phyloP scores from a whole-genome alignment of 495 filamentous ascomycete genomes.

The Daldinia vernicosa region DNA sequence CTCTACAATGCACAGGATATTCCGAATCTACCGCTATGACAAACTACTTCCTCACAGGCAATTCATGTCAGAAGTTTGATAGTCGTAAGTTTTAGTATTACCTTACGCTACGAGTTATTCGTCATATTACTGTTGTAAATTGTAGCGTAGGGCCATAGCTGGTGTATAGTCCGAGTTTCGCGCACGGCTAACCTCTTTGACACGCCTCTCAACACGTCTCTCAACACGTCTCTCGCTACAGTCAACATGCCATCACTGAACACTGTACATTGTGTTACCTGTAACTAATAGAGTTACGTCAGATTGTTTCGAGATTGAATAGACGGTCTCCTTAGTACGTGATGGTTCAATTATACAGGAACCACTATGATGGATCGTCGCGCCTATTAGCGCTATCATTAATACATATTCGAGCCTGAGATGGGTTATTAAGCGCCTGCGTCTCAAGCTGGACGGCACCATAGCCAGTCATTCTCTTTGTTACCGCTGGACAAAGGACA shows the following conservation, averaged over 20 bases:
- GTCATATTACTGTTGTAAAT: background rate
- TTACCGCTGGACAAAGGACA: slow-evolving; percentile 9
- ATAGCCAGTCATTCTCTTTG: slow-evolving; percentile 29
- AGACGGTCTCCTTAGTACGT: background rate
- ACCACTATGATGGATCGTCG: slow-evolving; percentile 19
- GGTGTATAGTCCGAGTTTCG: background rate
- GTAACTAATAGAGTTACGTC: background rate
- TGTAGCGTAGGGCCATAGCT: background rate
- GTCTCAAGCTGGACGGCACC: slow-evolving; percentile 14
- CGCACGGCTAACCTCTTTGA: background rate
- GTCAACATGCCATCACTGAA: background rate
- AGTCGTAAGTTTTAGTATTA: background rate
- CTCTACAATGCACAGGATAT: background rate
- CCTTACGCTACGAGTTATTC: background rate
- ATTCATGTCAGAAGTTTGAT: background rate
- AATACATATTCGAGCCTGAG: slow-evolving; percentile 7
- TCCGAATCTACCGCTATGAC: background rate
- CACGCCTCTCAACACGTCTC: background rate
- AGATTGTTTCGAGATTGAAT: slow-evolving; percentile 16
- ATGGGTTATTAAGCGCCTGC: slow-evolving; percentile 27
- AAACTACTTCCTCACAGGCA: background rate
- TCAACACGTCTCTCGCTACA: background rate
- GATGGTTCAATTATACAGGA: slow-evolving; percentile 10
- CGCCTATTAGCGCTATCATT: slow-evolving; percentile 28
- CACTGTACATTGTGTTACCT: background rate